These are phyloP conservation scores for Penicillium sclerotiorum DNA, from an alignment of 2,329 filamentous ascomycete species.

Conservation along the genomic window DNA sequence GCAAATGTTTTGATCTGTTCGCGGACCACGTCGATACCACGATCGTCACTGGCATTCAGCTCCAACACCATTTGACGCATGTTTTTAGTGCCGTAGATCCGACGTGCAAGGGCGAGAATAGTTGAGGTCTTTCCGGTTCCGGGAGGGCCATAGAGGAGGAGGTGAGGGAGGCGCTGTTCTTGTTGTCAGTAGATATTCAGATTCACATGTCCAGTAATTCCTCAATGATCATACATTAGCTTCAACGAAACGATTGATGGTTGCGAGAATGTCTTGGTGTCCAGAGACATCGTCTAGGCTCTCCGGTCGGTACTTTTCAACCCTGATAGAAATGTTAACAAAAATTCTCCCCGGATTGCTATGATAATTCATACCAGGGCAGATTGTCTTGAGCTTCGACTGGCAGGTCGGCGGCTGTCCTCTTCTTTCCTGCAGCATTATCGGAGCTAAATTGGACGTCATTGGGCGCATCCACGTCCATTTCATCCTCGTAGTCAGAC, in stretches of 20 bases:
- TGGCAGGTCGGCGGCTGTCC: constrained; percentile 87
- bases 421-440: constrained; percentile 73
- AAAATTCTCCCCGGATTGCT: not conserved
- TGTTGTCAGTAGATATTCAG: constrained; percentile 1
- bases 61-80: constrained; percentile 98
- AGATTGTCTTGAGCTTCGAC: constrained; percentile 91
- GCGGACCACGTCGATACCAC: constrained; percentile 95
- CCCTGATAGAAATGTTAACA: constrained; percentile 56
- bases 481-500: constrained; percentile 65
- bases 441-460: constrained; percentile 71
- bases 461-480: constrained; percentile 66
- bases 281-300: constrained; percentile 91
- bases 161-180: constrained; percentile 76
- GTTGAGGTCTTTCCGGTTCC: constrained; percentile 98
- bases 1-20: constrained; percentile 99
- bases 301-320: constrained; percentile 93
- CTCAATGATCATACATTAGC: constrained; percentile 64
- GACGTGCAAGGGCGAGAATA: constrained; percentile 85
- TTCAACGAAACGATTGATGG: constrained; percentile 97
- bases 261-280: constrained; percentile 94
- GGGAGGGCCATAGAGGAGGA: constrained; percentile 93
- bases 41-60: constrained; percentile 94
- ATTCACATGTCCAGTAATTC: not conserved
- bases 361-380: constrained; percentile 68
- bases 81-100: constrained; percentile 89